phyloP scores from a whole-genome alignment of 2,329 filamentous ascomycete genomes.

The Byssoonygena ceratinophila region DNA sequence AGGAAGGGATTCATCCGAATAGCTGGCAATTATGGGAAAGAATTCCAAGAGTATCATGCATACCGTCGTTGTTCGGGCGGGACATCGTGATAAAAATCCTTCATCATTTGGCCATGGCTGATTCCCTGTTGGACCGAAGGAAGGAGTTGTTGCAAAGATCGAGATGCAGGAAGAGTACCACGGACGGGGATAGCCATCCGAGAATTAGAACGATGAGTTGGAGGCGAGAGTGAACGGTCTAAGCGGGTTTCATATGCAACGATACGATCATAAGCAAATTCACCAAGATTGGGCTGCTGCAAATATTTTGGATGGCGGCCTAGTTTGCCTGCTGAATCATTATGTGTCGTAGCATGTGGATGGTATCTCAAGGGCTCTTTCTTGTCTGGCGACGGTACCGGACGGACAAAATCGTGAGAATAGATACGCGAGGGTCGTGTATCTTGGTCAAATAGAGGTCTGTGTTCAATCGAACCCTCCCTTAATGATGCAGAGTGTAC shows the following conservation, averaged over 20 bases:
- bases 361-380: slow-evolving; percentile 15
- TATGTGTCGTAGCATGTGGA: not conserved
- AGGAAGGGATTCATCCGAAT: not conserved
- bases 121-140: not conserved
- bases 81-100: not conserved
- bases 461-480: slow-evolving; percentile 19
- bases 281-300: not conserved
- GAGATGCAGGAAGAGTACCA: not conserved
- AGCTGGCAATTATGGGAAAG: not conserved
- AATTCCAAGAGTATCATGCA: not conserved
- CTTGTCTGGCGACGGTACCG: slow-evolving; percentile 21
- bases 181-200: not conserved
- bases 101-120: not conserved
- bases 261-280: not conserved
- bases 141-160: not conserved
- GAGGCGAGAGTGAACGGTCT: slow-evolving; percentile 4
- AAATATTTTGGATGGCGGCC: not conserved
- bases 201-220: not conserved
- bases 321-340: not conserved
- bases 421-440: slow-evolving; percentile 21
- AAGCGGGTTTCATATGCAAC: not conserved
- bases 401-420: slow-evolving; percentile 31
- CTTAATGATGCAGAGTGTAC: slow-evolving; percentile 14
- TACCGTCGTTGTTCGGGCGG: slow-evolving; percentile 3
- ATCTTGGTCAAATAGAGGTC: slow-evolving; percentile 13